Evolutionary conservation across 306 rosid genomes (phyloP).

Genomic region (Fagus crenata): DNA sequence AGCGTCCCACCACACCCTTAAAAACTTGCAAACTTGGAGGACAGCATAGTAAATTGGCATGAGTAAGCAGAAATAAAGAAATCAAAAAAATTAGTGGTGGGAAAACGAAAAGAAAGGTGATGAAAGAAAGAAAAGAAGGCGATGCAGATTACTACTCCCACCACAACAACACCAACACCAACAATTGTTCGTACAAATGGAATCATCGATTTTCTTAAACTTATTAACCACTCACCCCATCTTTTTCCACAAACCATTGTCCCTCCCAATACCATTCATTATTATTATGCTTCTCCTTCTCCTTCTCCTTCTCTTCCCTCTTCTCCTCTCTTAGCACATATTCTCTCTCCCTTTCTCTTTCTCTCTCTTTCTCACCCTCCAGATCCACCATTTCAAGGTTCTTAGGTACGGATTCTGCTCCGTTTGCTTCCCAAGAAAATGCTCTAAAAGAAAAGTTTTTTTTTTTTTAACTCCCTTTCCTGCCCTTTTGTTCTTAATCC

Average conservation of each 20-base stretch:
- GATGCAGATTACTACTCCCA: slow-evolving; percentile 23
- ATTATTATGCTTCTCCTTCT: slow-evolving; percentile 1
- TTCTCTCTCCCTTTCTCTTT: too few species aligned
- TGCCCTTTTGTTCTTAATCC: too few species aligned
- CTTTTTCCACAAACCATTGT: neutral
- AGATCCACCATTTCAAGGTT: neutral
- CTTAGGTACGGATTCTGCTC: neutral
- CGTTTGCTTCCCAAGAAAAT: neutral
- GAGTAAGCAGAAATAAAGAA: slow-evolving; percentile 14
- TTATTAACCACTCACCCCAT: slow-evolving; percentile 17
- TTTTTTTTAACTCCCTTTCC: too few species aligned
- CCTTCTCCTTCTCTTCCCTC: neutral
- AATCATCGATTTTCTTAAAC: slow-evolving; percentile 26
- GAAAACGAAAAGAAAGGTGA: slow-evolving; percentile 35
- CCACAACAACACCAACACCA: slow-evolving; percentile 17
- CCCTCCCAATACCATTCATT: slow-evolving; percentile 10
- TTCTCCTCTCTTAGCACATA: neutral
- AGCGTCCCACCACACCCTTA: too few species aligned
- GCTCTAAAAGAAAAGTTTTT: neutral
- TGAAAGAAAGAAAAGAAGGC: slow-evolving; percentile 6
- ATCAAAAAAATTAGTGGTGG: slow-evolving; percentile 15
- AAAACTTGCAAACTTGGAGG: neutral
- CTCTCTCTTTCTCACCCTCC: neutral
- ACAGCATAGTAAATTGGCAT: slow-evolving; percentile 1
- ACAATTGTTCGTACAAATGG: slow-evolving; percentile 32